Percentiles rank a stretch among this genome's conserved stretches.
These are phyloP conservation scores for Alnus glutinosa DNA, from an alignment of 306 rosid species.

Conservation along the genomic window DNA sequence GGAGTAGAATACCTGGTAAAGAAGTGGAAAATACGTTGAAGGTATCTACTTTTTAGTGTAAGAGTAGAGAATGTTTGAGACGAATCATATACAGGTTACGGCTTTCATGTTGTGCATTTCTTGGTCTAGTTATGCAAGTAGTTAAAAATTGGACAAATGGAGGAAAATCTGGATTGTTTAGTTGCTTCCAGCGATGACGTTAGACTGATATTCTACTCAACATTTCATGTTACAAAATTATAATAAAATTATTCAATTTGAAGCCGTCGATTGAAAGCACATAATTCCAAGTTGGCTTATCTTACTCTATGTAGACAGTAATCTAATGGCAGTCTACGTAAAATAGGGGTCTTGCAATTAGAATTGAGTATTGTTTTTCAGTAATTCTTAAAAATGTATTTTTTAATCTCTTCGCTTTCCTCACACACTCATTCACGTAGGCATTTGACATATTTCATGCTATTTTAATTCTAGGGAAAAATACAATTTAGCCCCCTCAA, in stretches of 20 bases:
- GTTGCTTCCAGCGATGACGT: background rate
- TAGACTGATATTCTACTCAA: background rate
- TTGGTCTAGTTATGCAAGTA: background rate
- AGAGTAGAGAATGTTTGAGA: no score
- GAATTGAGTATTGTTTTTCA: background rate
- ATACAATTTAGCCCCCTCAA: no score
- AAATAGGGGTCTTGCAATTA: no score
- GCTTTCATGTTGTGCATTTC: background rate
- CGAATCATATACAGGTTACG: background rate
- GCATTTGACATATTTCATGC: background rate
- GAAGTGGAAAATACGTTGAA: slow-evolving; percentile 52
- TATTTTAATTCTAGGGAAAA: no score
- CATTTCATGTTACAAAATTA: background rate
- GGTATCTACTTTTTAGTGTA: slow-evolving; percentile 18
- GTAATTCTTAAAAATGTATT: no score
- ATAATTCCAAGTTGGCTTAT: no score
- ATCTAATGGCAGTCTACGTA: no score
- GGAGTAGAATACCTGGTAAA: slow-evolving; percentile 44
- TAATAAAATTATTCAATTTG: no score
- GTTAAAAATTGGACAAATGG: background rate
- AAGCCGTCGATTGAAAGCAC: background rate
- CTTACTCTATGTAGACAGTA: no score
- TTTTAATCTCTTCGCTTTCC: background rate
- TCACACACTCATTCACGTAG: background rate
- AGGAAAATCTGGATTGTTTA: background rate